These are phyloP conservation scores for Conringia planisiliqua DNA, from an alignment of 345 rosid species.

Conservation along the genomic window DNA sequence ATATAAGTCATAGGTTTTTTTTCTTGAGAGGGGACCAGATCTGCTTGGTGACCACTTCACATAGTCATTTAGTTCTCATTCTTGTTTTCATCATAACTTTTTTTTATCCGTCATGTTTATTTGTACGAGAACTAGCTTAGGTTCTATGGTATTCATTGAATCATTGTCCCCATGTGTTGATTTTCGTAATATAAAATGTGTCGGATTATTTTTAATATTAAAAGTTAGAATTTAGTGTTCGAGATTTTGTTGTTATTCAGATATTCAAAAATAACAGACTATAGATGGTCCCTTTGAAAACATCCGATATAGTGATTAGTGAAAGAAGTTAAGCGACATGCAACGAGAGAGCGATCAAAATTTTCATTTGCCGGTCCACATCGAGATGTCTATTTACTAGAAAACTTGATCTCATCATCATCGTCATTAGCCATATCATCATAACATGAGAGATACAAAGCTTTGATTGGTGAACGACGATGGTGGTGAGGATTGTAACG, in stretches of 20 bases:
- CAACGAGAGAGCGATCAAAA: background rate
- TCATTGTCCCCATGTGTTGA: slow-evolving; percentile 1
- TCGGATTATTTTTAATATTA: background rate
- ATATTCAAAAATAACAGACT: background rate
- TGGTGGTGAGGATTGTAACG: background rate
- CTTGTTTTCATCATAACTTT: slow-evolving; percentile 8
- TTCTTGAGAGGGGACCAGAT: slow-evolving; percentile 28
- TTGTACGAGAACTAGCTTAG: background rate
- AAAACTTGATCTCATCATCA: background rate
- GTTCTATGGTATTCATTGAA: background rate
- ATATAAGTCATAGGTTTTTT: slow-evolving; percentile 34
- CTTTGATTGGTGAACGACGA: background rate
- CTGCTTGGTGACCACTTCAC: slow-evolving; percentile 24
- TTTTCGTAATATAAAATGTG: slow-evolving; percentile 1
- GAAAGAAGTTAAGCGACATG: background rate
- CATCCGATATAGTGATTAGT: background rate
- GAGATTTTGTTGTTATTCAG: background rate
- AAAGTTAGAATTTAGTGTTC: background rate
- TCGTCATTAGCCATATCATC: background rate
- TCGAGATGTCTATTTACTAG: background rate
- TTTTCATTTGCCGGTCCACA: background rate
- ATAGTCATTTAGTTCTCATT: slow-evolving; percentile 24
- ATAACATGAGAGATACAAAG: background rate
- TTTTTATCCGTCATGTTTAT: background rate
- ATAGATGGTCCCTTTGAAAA: background rate